phyloP scores from a whole-genome alignment of 2,329 filamentous ascomycete species.

The Pestalotiopsis sp. region DNA sequence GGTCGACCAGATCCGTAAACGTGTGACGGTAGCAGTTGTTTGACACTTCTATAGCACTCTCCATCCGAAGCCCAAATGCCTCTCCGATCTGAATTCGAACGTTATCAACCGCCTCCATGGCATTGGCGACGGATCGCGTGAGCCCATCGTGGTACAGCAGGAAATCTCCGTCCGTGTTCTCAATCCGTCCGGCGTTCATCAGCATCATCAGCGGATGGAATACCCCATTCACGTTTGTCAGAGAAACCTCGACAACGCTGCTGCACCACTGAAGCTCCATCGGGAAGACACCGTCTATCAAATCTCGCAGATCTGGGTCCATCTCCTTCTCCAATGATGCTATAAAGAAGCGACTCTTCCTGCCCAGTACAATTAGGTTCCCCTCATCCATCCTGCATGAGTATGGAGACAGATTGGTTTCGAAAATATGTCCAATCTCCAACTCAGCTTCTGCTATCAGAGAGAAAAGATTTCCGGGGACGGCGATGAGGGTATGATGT shows the following conservation, averaged over 20 bases:
- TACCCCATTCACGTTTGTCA: conserved; percentile 29
- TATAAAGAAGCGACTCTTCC: conserved; percentile 17
- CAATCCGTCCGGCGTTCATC: conserved; percentile 30
- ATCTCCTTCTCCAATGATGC: conserved; percentile 10
- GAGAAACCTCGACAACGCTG: conserved; percentile 27
- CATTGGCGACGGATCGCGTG: conserved; percentile 21
- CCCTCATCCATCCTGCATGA: conserved; percentile 25
- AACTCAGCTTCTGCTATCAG: conserved; percentile 20
- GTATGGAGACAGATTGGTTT: conserved; percentile 28
- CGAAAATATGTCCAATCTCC: conserved; percentile 22
- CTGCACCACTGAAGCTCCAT: conserved; percentile 27
- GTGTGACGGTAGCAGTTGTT: conserved; percentile 28
- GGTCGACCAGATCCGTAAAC: conserved; percentile 25
- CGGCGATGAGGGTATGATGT: conserved; percentile 23
- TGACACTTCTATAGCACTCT: conserved; percentile 23
- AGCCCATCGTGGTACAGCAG: conserved; percentile 24
- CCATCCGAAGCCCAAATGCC: conserved; percentile 23
- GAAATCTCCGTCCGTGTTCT: conserved; percentile 27
- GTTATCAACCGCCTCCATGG: conserved; percentile 24
- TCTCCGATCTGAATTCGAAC: conserved; percentile 25
- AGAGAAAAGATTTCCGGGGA: conserved; percentile 27
- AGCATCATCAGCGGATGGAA: conserved; percentile 30
- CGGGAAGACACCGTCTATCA: conserved; percentile 22
- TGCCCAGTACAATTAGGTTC: conserved; percentile 21
- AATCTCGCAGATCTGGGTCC: conserved; percentile 4